Base-by-base conservation (phyloP, 257 asterid genomes). In the Solanum medicagineum region DNA sequence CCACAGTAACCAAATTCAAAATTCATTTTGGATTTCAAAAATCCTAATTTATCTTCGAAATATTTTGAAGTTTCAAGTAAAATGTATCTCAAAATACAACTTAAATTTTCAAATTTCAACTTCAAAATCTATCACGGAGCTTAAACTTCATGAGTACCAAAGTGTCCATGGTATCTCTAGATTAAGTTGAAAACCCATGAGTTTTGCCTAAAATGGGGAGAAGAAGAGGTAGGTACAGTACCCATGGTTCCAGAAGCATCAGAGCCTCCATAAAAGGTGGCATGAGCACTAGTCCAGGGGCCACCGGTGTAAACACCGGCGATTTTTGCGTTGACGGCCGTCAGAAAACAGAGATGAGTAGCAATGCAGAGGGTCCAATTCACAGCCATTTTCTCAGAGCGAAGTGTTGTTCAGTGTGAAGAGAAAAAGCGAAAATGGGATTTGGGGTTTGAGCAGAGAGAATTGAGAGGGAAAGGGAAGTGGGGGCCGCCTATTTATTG, bases 161-260 rank as follows among this genome's bases (percentile, higher is more conserved):
- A 32, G 32, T 66, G 15, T 32, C 8, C 11, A 62, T 26, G 24
- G 19, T 24, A 6, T 63, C 19, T 12, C 19, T 63, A 63, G 70
- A 5, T 24, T 12, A 65, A 65, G 71, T 65, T 66, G 77, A 32
- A 68, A 68, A 68, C 3, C 14, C 8, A 36, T 68, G 80, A 45
- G 3, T n/a, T 45, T 6, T 71, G 8, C 81, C 5, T 45, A 13
- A 44, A 69, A 12, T 32, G 57, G 20, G 17, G n/a, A 81, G 26
- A 69, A 20, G 42, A 51, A 32, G 47, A 51, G 19, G 80, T 5
- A 5, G 32, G 44, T 26, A n/a, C 54, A 0, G 20, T 90, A 94
- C 98, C 98, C 98, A 94, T 94, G 77, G 98, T 94, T 91, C 98
- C 98, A 84, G 98, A 93, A 80, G 98, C 98, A 89, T 94, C 98